These are phyloP conservation scores for Choiromyces venosus DNA, from an alignment of 495 filamentous ascomycete genomes.

Conservation along the genomic window DNA sequence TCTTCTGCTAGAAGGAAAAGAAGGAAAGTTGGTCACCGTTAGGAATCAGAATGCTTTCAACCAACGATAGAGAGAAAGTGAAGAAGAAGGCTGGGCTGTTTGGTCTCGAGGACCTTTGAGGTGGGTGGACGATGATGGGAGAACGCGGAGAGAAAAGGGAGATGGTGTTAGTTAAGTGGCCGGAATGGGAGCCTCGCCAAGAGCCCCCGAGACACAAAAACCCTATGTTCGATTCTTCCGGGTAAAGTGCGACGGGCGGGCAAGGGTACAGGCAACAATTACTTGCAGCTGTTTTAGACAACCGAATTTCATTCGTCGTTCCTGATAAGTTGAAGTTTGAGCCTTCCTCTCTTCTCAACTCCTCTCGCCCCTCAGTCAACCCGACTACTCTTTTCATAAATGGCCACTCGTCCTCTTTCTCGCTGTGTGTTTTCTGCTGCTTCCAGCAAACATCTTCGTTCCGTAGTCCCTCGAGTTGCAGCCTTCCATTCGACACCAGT, in stretches of 20 bases:
- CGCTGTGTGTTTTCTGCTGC: constrained; percentile 5
- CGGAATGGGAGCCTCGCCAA: not conserved
- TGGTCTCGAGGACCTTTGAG: not conserved
- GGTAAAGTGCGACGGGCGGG: not conserved
- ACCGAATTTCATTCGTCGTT: not conserved
- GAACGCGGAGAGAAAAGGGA: not conserved
- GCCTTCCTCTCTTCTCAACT: not conserved
- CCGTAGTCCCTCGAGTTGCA: constrained; percentile 18
- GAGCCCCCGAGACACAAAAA: not conserved
- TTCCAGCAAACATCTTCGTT: constrained; percentile 24
- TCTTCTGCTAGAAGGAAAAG: not conserved
- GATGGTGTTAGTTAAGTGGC: not conserved
- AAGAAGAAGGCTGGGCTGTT: not conserved
- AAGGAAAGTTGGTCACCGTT: not conserved
- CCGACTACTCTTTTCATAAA: constrained; percentile 19
- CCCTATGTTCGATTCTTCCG: not conserved
- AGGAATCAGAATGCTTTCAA: not conserved
- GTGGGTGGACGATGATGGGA: not conserved
- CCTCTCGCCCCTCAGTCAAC: not conserved
- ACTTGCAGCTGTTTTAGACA: not conserved
- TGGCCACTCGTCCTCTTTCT: constrained; percentile 36
- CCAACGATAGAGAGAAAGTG: not conserved
- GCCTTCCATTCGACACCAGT: constrained; percentile 21
- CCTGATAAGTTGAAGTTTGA: too few relatives aligned
- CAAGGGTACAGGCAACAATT: not conserved